phyloP scores from a whole-genome alignment of 257 asterid genomes.

The Scutellaria baicalensis region DNA sequence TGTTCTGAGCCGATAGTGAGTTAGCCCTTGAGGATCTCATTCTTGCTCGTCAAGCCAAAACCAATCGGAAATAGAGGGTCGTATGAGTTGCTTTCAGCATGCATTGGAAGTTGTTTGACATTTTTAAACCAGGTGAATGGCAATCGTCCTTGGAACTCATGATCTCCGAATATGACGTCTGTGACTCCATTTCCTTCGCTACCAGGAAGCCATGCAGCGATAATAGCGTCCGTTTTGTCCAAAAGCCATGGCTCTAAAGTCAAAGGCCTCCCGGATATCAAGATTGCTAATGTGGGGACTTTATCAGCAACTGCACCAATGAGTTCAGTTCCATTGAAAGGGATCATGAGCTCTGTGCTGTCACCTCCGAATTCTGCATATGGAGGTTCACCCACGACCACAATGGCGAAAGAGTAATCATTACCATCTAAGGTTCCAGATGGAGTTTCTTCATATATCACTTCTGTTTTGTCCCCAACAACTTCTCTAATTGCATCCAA shows the following conservation, averaged over 20 bases:
- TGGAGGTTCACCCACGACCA: conserved; percentile 75
- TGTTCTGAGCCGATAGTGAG: background rate
- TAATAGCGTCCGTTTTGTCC: conserved; percentile 57
- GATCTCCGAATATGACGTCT: conserved; percentile 76
- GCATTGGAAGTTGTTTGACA: conserved; percentile 61
- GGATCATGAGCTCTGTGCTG: conserved; percentile 51
- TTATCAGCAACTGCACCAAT: conserved; percentile 36
- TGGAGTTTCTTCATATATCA: conserved; percentile 56
- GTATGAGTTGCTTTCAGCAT: conserved; percentile 30
- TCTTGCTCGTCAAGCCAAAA: conserved; percentile 53
- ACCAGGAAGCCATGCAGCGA: conserved; percentile 93
- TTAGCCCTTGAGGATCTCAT: conserved; percentile 24
- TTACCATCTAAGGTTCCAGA: conserved; percentile 26
- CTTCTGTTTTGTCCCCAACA: conserved; percentile 46
- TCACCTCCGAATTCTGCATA: conserved; percentile 75
- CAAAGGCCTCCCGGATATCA: conserved; percentile 80
- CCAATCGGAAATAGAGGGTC: conserved; percentile 69
- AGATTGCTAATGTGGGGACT: conserved; percentile 53
- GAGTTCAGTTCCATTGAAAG: conserved; percentile 48
- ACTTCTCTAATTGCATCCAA: conserved; percentile 66
- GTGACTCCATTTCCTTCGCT: conserved; percentile 65
- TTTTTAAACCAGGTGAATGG: conserved; percentile 68
- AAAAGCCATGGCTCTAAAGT: conserved; percentile 40
- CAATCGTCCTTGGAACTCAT: conserved; percentile 62
- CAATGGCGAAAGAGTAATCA: conserved; percentile 59